Base-by-base conservation (phyloP, 257 asterid species). In the Forsythia suspensa region DNA sequence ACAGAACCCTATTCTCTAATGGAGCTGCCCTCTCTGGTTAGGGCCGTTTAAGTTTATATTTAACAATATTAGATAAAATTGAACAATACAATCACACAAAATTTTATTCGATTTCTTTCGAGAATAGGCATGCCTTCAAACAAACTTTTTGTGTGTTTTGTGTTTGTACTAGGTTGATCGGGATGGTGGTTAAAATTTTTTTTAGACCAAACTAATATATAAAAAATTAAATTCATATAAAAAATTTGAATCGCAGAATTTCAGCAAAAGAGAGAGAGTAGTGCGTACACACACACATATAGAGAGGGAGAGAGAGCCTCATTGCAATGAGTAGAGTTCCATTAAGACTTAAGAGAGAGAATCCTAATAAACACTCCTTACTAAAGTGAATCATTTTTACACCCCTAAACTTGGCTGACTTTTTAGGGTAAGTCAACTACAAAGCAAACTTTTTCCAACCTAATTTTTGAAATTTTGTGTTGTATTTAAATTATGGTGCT, bases 381-480 rank as follows among this genome's bases (percentile, higher is more conserved):
- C 9, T 21, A 72, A 57, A 36, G 71, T 84, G 87, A 84, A 82
- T 78, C 87, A 80, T 82, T 57, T 87, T 84, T 84, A 46, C 84
- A 70, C 80, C 77, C 82, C 74, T 13, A 80, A 84, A 76, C 70
- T 75, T 78, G 85, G 43, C 76, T 76, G 67, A 71, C 90, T 80
- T 84, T 84, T 48, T 80, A 34, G 84, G 84, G 78, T 43, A 85
- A 85, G 88, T 85, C 88, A 87, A 81, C 88, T 79, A 75, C 69
- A 85, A 87, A 84, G 86, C 73, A 71, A 39, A 66, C 67, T 81
- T 82, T 77, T 42, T 52, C 2, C 21, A 57, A 65, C n/a, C 70
- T 76, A 29, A 29, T 29, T 29, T 29, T 29, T 29, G 34, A 29
- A 29, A 29, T 29, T 29, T 0, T 29, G 34, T 29, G 34, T 29